Evolutionary conservation across 768 basidiomycete species (phyloP).

Genomic region (Mycena alexandri): DNA sequence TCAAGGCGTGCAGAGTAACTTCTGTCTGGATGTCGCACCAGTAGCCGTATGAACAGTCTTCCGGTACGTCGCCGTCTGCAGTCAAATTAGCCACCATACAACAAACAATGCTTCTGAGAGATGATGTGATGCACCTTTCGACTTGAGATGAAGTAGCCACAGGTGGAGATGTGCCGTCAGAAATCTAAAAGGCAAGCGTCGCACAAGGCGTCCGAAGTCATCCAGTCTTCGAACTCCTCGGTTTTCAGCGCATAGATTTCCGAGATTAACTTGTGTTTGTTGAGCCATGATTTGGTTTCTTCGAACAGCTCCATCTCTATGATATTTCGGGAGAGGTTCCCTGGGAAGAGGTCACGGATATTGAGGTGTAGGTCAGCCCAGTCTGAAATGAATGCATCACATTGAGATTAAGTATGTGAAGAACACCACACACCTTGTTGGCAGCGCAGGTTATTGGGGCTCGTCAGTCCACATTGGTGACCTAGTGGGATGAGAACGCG

Average conservation of each 20-base stretch:
- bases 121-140: conserved; percentile 33
- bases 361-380: conserved; percentile 7
- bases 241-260: conserved; percentile 6
- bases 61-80: conserved; percentile 27
- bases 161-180: conserved; percentile 44
- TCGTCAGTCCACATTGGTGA: not conserved
- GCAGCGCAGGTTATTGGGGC: conserved; percentile 1
- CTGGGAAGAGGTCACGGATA: conserved; percentile 10
- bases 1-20: conserved; percentile 40
- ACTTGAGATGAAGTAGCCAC: conserved; percentile 43
- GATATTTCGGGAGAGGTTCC: conserved; percentile 5
- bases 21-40: conserved; percentile 47
- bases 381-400: not conserved
- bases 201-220: conserved; percentile 49
- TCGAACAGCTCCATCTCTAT: conserved; percentile 11
- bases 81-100: not conserved
- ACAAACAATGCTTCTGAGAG: not conserved
- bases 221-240: conserved; percentile 38
- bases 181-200: conserved; percentile 44
- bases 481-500: not conserved
- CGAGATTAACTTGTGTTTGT: conserved; percentile 5
- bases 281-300: not conserved
- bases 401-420: too few species aligned
- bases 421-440: not conserved
- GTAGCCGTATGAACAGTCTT: conserved; percentile 50